Base-by-base conservation (phyloP, 306 rosid species). In the Inga oerstediana region DNA sequence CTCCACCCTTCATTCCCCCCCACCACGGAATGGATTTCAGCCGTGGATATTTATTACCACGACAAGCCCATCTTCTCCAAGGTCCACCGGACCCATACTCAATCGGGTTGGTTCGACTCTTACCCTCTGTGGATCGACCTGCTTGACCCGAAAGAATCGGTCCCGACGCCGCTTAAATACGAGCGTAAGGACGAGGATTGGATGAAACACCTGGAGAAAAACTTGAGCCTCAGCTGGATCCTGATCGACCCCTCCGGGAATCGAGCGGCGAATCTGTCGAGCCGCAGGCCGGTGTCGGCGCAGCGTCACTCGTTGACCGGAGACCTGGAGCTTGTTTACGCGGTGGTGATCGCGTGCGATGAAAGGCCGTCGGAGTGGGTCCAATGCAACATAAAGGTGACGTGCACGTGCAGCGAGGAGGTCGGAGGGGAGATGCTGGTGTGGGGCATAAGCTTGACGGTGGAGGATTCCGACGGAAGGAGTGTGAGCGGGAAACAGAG, bases 391-490 rank as follows among this genome's bases (percentile, higher is more conserved):
- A 37, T 91, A n/a, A 87, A 86, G 79, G 93, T 96, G 78, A 88
- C 89, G 83, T 94, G 94, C 78, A 91, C 90, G 83, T 94, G 93
- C 84, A 84, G 85, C 39, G 93, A 87, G 68, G 87, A 88, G 78
- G 79, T 19, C 0, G 94, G 94, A 3, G 94, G 92, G 10, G 88
- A 78, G 81, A 68, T 91, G 88, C 86, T 79, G 39, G 93, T 96
- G 88, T 79, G 86, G 74, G 97, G 92, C 77, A 91, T 89, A 83
- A 89, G 95, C 79, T 39, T 96, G 83, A 83, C 79, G 72, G 62
- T 88, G 83, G 94, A 91, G 90, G 94, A 89, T 78, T 79, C 84
- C 82, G 97, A 94, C 3, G 99, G 97, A 32, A 92, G 74, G 84
- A 91, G 88, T 76, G 9, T 96, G 83, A 84, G 79, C 10, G 99